Evolutionary conservation across 2,329 filamentous ascomycete genomes (phyloP).

Genomic region (Rutstroemia sp.): DNA sequence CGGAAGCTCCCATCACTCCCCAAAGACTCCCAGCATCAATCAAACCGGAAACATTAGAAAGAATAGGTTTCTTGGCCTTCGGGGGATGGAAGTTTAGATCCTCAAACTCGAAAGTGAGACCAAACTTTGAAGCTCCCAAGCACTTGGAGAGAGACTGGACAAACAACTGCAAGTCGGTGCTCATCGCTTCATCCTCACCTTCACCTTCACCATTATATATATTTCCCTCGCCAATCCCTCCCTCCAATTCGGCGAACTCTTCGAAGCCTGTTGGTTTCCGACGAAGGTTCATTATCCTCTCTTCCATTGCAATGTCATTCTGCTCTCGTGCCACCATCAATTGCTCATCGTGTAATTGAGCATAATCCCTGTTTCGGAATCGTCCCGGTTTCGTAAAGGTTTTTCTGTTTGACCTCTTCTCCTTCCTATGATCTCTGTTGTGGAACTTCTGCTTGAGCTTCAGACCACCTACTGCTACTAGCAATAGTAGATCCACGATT

Average conservation of each 20-base stretch:
- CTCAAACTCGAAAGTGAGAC: constrained; percentile 45
- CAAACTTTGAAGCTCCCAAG: constrained; percentile 43
- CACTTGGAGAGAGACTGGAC: constrained; percentile 45
- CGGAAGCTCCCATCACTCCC: constrained; percentile 52
- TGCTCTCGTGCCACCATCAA: background rate
- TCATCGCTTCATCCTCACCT: constrained; percentile 24
- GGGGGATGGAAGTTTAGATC: constrained; percentile 43
- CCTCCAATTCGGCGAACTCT: constrained; percentile 5
- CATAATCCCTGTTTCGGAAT: constrained; percentile 26
- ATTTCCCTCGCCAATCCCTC: constrained; percentile 13
- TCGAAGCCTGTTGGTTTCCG: constrained; percentile 17
- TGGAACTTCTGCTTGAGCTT: constrained; percentile 1
- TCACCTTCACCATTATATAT: constrained; percentile 13
- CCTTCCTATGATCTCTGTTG: background rate
- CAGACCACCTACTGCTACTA: constrained; percentile 27
- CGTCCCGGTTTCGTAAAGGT: constrained; percentile 15
- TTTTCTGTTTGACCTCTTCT: constrained; percentile 20
- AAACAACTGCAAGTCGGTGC: constrained; percentile 39
- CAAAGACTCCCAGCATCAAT: constrained; percentile 48
- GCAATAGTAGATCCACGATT: constrained; percentile 36
- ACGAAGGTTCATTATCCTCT: constrained; percentile 8
- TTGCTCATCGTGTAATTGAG: constrained; percentile 21
- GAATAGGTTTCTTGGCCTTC: constrained; percentile 37
- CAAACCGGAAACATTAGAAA: constrained; percentile 46
- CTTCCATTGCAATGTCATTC: constrained; percentile 15